phyloP scores from a whole-genome alignment of 108 stramenopile genomes.

The Chaetoceros tenuissimus region DNA sequence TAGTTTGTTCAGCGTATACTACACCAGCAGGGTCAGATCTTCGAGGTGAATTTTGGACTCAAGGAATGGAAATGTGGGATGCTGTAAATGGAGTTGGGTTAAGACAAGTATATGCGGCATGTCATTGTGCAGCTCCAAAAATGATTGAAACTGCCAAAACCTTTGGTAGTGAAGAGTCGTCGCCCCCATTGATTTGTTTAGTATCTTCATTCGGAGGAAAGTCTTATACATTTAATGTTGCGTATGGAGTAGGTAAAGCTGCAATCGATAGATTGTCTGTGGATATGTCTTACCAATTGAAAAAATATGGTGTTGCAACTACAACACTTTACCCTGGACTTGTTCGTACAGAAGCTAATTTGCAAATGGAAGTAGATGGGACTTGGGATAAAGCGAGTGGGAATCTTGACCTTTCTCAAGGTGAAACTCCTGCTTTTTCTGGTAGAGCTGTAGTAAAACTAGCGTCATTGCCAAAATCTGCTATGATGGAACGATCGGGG shows the following conservation, averaged over 20 bases:
- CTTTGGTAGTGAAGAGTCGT: too few relatives aligned
- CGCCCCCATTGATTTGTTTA: conserved; percentile 62
- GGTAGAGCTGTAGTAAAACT: conserved; percentile 55
- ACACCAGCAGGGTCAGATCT: conserved; percentile 37
- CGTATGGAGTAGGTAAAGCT: conserved; percentile 88
- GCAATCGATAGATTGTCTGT: conserved; percentile 70
- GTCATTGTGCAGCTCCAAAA: conserved; percentile 42
- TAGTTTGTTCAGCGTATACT: conserved; percentile 56
- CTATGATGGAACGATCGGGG: conserved; percentile 48
- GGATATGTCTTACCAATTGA: conserved; percentile 73
- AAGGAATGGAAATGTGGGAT: conserved; percentile 67
- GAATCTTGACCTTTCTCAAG: conserved; percentile 36
- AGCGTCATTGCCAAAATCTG: conserved; percentile 31
- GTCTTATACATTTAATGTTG: conserved; percentile 82
- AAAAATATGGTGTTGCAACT: conserved; percentile 41
- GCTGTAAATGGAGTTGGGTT: conserved; percentile 57
- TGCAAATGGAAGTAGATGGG: conserved; percentile 47
- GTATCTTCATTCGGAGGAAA: conserved; percentile 70
- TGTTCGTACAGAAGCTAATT: conserved; percentile 72
- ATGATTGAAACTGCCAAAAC: conserved; percentile 27
- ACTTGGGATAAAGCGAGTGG: conserved; percentile 69
- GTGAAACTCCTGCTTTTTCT: conserved; percentile 61
- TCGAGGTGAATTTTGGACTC: conserved; percentile 69
- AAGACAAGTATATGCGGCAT: conserved; percentile 49
- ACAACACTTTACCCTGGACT: conserved; percentile 80